A percentile compares a stretch with the other conserved stretches of the same genome.
Conservation (phyloP, 768 basidiomycete genomes). For the Russula brevipes region DNA sequence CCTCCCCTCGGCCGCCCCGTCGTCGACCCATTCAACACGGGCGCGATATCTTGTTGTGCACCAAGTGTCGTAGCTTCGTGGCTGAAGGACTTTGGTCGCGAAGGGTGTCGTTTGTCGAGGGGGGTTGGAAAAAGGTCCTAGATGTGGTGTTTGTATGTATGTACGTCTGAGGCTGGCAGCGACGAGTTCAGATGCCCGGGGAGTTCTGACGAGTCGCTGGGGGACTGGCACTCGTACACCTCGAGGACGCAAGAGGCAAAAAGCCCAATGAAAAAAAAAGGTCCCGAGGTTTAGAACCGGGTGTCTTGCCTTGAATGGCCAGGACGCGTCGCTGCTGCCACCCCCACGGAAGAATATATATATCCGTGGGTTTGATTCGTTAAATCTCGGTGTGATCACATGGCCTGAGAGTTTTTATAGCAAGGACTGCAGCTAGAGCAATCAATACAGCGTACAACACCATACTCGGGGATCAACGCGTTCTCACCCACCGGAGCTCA, state of each 20-base stretch:
- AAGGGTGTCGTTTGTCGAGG: background rate
- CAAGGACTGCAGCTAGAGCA: too few relatives aligned
- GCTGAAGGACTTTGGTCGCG: background rate
- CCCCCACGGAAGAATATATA: constrained; percentile 11
- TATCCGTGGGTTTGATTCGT: constrained; percentile 3
- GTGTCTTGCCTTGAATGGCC: constrained; percentile 17
- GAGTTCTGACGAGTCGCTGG: constrained; percentile 18
- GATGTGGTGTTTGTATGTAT: background rate
- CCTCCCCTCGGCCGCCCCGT: background rate
- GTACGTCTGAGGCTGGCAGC: background rate
- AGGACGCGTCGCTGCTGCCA: constrained; percentile 13
- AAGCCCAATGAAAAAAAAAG: background rate
- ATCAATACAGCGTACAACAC: too few relatives aligned
- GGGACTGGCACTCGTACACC: constrained; percentile 20
- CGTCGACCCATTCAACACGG: background rate
- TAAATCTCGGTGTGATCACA: background rate
- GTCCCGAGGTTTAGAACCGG: constrained; percentile 20
- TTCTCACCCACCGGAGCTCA: too few relatives aligned
- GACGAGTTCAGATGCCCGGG: constrained; percentile 16
- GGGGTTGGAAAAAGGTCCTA: background rate
- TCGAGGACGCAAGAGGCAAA: constrained; percentile 17
- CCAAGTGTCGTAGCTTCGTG: background rate
- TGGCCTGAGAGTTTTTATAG: too few relatives aligned
- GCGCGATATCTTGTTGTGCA: background rate
- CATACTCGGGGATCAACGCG: too few relatives aligned